phyloP scores from a whole-genome alignment of 1,284 basidiomycete genomes.

The Moesziomyces globuligerus region DNA sequence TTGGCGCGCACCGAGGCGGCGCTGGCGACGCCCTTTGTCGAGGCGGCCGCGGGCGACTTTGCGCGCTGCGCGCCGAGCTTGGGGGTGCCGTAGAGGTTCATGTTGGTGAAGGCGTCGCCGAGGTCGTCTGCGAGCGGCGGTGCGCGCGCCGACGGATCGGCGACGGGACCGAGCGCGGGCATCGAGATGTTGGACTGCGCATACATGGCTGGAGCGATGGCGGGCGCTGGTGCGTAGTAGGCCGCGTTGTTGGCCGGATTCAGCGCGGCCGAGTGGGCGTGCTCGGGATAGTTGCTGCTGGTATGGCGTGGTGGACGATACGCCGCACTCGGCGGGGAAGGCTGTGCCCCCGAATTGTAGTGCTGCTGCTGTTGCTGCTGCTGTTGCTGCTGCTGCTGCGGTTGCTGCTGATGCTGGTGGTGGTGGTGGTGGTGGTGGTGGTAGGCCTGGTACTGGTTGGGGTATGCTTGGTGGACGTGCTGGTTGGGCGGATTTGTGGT shows the following conservation, averaged over 20 bases:
- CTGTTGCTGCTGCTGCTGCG: no score
- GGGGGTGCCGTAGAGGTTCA: slow-evolving; percentile 52
- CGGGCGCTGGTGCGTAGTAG: slow-evolving; percentile 19
- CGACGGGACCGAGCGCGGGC: slow-evolving; percentile 42
- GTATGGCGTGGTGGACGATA: slow-evolving; percentile 28
- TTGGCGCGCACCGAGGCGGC: slow-evolving; percentile 47
- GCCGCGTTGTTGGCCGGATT: slow-evolving; percentile 20
- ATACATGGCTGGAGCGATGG: slow-evolving; percentile 41
- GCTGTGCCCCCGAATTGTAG: slow-evolving; percentile 15
- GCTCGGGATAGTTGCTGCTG: slow-evolving; percentile 40
- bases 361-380: slow-evolving; percentile 22
- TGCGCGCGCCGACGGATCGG: slow-evolving; percentile 20
- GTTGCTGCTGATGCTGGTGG: no score
- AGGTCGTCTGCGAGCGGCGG: slow-evolving; percentile 58
- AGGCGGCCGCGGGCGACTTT: slow-evolving; percentile 14
- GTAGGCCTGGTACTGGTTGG: slow-evolving; percentile 7
- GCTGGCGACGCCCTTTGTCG: slow-evolving; percentile 10
- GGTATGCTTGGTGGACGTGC: not conserved
- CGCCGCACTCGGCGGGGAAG: slow-evolving; percentile 20
- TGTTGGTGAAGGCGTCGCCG: slow-evolving; percentile 51
- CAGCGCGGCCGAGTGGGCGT: slow-evolving; percentile 23
- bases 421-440: slow-evolving; percentile 20
- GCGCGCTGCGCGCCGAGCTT: slow-evolving; percentile 42
- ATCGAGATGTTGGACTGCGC: slow-evolving; percentile 60
- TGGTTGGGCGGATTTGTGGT: slow-evolving; percentile 6